Conservation (phyloP, 169 alveolate species). For the Cardiosporidium cionae region DNA sequence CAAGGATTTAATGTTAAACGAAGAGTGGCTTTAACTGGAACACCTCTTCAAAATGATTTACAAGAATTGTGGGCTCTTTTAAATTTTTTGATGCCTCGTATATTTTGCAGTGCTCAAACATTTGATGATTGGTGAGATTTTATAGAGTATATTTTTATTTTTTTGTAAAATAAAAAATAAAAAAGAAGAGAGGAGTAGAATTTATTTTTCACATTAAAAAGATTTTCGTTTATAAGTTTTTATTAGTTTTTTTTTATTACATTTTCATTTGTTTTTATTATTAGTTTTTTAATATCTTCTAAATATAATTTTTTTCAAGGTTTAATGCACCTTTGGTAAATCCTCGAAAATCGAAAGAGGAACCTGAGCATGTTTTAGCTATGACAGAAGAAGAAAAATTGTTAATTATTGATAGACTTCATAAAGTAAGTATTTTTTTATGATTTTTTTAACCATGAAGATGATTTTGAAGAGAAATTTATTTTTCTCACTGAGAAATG, state of each 20-base stretch:
- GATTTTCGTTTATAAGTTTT: no score
- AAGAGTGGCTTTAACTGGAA: slow-evolving; percentile 84
- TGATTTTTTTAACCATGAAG: no score
- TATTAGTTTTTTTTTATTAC: no score
- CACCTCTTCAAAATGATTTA: slow-evolving; percentile 88
- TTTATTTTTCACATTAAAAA: no score
- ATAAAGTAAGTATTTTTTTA: slow-evolving; percentile 88
- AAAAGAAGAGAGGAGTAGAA: no score
- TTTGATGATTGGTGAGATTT: background rate
- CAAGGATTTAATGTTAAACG: slow-evolving; percentile 57
- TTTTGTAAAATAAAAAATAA: no score
- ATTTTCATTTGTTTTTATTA: no score
- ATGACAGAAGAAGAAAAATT: slow-evolving; percentile 57
- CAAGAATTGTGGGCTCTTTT: slow-evolving; percentile 92
- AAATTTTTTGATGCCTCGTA: slow-evolving; percentile 86
- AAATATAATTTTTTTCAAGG: no score
- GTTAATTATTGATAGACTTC: slow-evolving; percentile 82
- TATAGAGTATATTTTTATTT: background rate
- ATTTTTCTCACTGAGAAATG: no score
- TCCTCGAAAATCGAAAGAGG: background rate
- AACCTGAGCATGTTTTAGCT: background rate
- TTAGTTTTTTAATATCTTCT: no score
- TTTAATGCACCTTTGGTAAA: no score
- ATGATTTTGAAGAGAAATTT: background rate
- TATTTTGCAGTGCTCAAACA: slow-evolving; percentile 16